Base-by-base conservation (phyloP, 768 basidiomycete genomes). In the Mycena maculata region DNA sequence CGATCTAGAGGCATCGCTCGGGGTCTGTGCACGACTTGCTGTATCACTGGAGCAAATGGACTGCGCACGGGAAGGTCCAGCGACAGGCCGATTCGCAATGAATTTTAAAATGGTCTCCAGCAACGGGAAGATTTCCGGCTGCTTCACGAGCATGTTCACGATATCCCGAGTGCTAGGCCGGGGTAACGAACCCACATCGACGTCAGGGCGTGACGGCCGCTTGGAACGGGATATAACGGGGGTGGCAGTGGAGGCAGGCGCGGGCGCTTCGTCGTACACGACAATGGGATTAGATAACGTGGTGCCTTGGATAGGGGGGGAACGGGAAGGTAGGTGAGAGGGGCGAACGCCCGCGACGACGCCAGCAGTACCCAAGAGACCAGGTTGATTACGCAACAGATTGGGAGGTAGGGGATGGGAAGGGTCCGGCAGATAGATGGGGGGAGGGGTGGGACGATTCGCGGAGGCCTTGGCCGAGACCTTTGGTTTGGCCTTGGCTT, bases 381-480 rank as follows among this genome's bases (percentile, higher is more conserved):
- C 88, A 36, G 88, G 82, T 75, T 93, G 92, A 69, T 86, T 92
- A 31, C 92, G 89, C 55, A 94, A 78, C 62, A 92, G 91, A 75
- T 92, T 88, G 10, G 86, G 78, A 20, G 92, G 92, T 18, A 82
- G 78, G 1, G 89, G 90, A 44, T 81, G 85, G 53, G 86, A 82
- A 25, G 90, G 86, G 69, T 88, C 86, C 0, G 92, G 92, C 1
- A 93, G 77, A 23, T 80, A 65, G 27, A 93, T 92, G 47, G 87
- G 83, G 16, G 88, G 88, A 12, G 84, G 81, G 16, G 82, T 74
- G 15, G 84, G 83, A 36, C 85, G 83, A 12, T 85, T 83, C 0
- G 85, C 83, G 5, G 79, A 47, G 60, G 83, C 76, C 62, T 82
- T 77, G 62, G 85, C 83, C 5, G 79, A 47, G 60, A 83, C 76